A percentile compares a stretch with the other conserved stretches of the same genome.
These are phyloP conservation scores for Blepharisma undulans DNA, from an alignment of 169 alveolate genomes.

Conservation along the genomic window DNA sequence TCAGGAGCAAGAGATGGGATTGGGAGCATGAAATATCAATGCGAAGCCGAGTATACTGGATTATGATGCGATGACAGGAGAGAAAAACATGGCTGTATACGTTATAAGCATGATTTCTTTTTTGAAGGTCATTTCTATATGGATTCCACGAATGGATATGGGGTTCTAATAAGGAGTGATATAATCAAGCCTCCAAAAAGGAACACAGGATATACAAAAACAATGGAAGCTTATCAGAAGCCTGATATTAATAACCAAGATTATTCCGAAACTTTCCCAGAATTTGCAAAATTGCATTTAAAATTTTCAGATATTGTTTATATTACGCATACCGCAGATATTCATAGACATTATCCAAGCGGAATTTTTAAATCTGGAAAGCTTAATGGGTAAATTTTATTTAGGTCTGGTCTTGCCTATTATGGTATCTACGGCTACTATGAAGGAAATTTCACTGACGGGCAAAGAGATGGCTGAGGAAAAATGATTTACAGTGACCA, in stretches of 20 bases:
- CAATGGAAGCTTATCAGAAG: background rate
- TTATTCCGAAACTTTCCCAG: background rate
- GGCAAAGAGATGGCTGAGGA: constrained; percentile 20
- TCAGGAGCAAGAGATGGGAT: background rate
- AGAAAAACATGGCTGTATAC: background rate
- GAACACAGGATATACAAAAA: background rate
- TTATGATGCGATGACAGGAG: background rate
- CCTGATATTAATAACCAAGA: background rate
- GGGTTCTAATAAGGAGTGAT: background rate
- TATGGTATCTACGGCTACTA: constrained; percentile 20
- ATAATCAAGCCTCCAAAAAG: background rate
- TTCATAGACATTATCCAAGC: background rate
- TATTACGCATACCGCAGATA: background rate
- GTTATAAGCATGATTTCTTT: background rate
- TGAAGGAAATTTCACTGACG: constrained; percentile 11
- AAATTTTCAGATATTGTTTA: background rate
- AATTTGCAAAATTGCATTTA: background rate
- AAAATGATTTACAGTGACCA: constrained; percentile 28
- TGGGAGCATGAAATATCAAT: background rate
- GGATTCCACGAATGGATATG: constrained; percentile 21
- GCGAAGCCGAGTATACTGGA: constrained; percentile 17
- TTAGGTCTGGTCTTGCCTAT: constrained; percentile 17
- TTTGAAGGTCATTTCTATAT: constrained; percentile 25
- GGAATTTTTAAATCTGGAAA: background rate
- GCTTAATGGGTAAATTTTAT: background rate